Conservation (phyloP, 257 asterid genomes). For the Nicotiana benthamiana region DNA sequence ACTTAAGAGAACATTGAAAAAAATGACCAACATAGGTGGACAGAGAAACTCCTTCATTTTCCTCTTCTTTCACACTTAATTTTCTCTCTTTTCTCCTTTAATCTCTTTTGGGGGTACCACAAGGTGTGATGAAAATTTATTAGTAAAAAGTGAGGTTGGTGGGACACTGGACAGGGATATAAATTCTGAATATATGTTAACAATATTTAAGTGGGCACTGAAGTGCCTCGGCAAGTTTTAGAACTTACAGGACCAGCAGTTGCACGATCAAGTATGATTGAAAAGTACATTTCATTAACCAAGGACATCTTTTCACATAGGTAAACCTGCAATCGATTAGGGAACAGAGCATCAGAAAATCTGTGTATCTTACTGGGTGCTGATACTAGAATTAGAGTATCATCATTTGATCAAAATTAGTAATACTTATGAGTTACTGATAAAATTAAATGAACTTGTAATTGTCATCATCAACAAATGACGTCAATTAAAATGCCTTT, state of each 20-base stretch:
- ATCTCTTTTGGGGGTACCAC: neutral
- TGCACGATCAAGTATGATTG: slow-evolving; percentile 91
- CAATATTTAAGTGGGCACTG: neutral
- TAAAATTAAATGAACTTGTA: neutral
- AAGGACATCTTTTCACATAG: slow-evolving; percentile 86
- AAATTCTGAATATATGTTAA: neutral
- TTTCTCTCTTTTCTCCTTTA: neutral
- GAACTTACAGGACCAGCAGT: slow-evolving; percentile 97
- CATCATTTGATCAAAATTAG: neutral
- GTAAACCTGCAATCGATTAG: slow-evolving; percentile 55
- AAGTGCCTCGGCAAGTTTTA: neutral
- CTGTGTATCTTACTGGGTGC: neutral
- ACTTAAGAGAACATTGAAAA: neutral
- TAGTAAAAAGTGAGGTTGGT: neutral
- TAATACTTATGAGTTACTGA: neutral
- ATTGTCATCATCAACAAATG: neutral
- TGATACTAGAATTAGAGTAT: neutral
- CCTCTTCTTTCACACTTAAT: neutral
- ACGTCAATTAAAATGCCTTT: neutral
- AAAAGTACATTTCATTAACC: slow-evolving; percentile 98
- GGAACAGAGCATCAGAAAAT: neutral
- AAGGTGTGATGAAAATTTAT: neutral
- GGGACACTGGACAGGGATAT: neutral
- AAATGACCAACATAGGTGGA: neutral
- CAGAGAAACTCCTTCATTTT: neutral